Evolutionary conservation across 768 basidiomycete genomes (phyloP).

Genomic region (Termitomyces sp.): DNA sequence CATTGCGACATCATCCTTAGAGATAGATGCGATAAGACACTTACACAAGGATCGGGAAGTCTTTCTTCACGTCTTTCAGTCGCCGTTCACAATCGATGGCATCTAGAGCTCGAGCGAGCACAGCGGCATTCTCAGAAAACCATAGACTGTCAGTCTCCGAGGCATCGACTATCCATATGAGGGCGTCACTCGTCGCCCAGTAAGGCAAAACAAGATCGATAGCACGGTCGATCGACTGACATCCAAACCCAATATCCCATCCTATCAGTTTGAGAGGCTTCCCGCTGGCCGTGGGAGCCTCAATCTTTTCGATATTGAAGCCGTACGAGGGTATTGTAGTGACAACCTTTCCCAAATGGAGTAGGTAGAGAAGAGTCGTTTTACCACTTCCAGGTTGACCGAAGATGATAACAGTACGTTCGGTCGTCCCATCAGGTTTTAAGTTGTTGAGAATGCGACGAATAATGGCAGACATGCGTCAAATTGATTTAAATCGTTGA

Average conservation of each 20-base stretch:
- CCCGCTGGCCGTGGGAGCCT: conserved; percentile 14
- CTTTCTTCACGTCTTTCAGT: neutral
- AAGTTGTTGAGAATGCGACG: conserved; percentile 10
- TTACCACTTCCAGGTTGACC: conserved; percentile 40
- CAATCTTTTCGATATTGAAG: conserved; percentile 58
- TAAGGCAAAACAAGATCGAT: conserved; percentile 23
- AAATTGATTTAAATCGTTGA: neutral
- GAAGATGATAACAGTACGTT: conserved; percentile 20
- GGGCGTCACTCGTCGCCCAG: conserved; percentile 35
- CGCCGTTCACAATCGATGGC: conserved; percentile 6
- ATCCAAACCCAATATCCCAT: conserved; percentile 61
- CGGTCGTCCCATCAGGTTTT: conserved; percentile 12
- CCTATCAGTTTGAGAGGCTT: conserved; percentile 44
- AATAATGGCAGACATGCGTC: neutral
- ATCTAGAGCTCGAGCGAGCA: conserved; percentile 35
- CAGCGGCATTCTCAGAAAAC: conserved; percentile 46
- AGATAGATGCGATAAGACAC: conserved; percentile 28
- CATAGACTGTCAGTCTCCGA: conserved; percentile 30
- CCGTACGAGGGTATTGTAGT: conserved; percentile 35
- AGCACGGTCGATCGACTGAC: conserved; percentile 37
- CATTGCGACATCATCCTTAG: conserved; percentile 5
- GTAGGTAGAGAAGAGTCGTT: conserved; percentile 40
- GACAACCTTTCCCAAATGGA: conserved; percentile 33
- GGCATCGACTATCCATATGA: conserved; percentile 65
- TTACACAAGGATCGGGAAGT: conserved; percentile 18